Base-by-base conservation (phyloP, 2,329 filamentous ascomycete genomes). In the Aspergillus fructus region DNA sequence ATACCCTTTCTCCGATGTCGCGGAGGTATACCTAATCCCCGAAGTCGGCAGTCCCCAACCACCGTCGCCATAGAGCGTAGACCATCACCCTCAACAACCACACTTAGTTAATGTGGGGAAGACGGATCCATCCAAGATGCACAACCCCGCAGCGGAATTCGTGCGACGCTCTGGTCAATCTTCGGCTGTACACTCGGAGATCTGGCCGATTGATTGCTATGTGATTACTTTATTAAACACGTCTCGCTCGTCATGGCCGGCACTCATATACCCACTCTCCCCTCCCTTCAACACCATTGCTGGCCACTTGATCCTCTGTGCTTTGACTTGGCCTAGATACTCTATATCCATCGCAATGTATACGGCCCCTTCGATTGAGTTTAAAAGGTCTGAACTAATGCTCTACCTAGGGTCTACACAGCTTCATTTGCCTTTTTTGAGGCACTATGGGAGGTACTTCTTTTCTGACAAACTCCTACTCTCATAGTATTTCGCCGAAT, bases 381-480 rank as follows among this genome's bases (percentile, higher is more conserved):
- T 40, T 34, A 8, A 9, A 37, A 19, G 11, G 23, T 17, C 5
- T 8, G 6, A 34, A 5, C 27, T 41, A 17, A 53, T 53, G n/a
- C 48, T 34, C 4, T 15, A 7, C 13, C 4, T 19, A 73, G 72
- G 72, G 67, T 67, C 33, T 81, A 93, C 71, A 93, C 90, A 37
- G 8, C 90, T 12, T 91, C 89, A 0, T 90, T 87, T 67, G 90
- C 89, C 71, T 92, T 93, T 74, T 92, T 93, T 63, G 90, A 93
- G 78, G 88, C 89, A 33, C 76, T 93, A 49, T 66, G 64, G 64
- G 62, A 66, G 74, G 83, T 84, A 69, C 82, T 82, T 74, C 6
- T 23, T 15, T 30, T 30, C 27, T 30, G 27, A 11, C 27, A 11
- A 30, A 30, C 3, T n/a, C 11, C 17, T 3, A 2, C 8, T 19